These are phyloP conservation scores for Beta macrorhiza DNA, from an alignment of 179 eudicot genomes.

Conservation along the genomic window DNA sequence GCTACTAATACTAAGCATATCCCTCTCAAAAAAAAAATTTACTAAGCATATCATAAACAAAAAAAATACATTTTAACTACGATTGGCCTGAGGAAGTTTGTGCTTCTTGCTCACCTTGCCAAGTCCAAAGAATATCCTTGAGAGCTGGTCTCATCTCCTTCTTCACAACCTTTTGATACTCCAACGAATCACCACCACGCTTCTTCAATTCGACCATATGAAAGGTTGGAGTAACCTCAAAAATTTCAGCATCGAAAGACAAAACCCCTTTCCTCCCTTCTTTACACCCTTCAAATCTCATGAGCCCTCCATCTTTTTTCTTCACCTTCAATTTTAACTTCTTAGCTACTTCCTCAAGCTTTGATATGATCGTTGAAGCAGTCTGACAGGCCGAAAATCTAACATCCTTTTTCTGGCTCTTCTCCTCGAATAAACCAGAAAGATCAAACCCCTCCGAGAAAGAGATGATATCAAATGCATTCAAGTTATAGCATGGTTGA, in stretches of 20 bases:
- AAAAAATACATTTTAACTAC: neutral
- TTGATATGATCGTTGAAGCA: slow-evolving; percentile 37
- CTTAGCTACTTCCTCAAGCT: slow-evolving; percentile 42
- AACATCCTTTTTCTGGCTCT: slow-evolving; percentile 43
- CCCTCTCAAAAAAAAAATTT: no score
- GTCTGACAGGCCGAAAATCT: slow-evolving; percentile 34
- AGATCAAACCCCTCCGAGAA: slow-evolving; percentile 45
- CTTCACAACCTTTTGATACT: slow-evolving; percentile 40
- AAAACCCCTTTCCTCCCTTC: slow-evolving; percentile 48
- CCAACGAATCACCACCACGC: slow-evolving; percentile 39
- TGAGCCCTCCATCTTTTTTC: slow-evolving; percentile 40
- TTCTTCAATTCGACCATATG: slow-evolving; percentile 48
- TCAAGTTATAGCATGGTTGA: slow-evolving; percentile 33
- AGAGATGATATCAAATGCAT: slow-evolving; percentile 49
- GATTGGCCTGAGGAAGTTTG: slow-evolving; percentile 13
- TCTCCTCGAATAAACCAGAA: slow-evolving; percentile 47
- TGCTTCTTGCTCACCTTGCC: slow-evolving; percentile 45
- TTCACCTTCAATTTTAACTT: slow-evolving; percentile 38
- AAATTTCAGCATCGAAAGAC: slow-evolving; percentile 43
- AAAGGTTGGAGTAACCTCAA: slow-evolving; percentile 45
- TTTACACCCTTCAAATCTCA: slow-evolving; percentile 39
- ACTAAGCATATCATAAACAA: neutral
- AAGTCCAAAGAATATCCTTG: slow-evolving; percentile 47
- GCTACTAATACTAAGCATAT: neutral
- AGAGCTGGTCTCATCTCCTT: slow-evolving; percentile 49